phyloP scores from a whole-genome alignment of 805 yeast genomes.

The Brettanomyces anomalus region DNA sequence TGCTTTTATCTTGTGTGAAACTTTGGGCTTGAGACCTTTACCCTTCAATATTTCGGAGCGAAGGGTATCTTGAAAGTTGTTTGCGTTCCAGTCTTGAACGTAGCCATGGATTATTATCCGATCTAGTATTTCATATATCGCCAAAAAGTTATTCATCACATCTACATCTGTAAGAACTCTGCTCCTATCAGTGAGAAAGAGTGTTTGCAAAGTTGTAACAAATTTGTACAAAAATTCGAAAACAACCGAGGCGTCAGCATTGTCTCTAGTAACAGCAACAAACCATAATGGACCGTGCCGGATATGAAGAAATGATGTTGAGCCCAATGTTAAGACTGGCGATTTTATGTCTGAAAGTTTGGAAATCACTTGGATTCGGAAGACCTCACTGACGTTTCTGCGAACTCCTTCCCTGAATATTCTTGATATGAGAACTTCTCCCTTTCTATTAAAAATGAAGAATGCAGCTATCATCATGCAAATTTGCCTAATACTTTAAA shows the following conservation, averaged over 20 bases:
- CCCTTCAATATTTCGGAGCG: slow-evolving; percentile 5
- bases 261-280: slow-evolving; percentile 84
- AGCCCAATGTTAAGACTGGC: slow-evolving; percentile 78
- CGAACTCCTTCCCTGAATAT: slow-evolving; percentile 68
- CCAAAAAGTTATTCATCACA: slow-evolving; percentile 56
- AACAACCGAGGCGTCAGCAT: slow-evolving; percentile 73
- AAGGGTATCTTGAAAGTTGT: slow-evolving; percentile 25
- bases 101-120: slow-evolving; percentile 72
- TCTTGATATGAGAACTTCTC: slow-evolving; percentile 75
- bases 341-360: slow-evolving; percentile 44
- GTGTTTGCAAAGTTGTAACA: slow-evolving; percentile 39
- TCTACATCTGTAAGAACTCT: slow-evolving; percentile 33
- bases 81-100: slow-evolving; percentile 56
- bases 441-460: slow-evolving; percentile 61
- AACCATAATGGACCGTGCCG: slow-evolving; percentile 58
- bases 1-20: background rate
- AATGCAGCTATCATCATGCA: slow-evolving; percentile 70
- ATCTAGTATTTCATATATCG: slow-evolving; percentile 70
- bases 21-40: background rate
- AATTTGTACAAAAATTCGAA: slow-evolving; percentile 71
- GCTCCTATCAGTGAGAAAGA: slow-evolving; percentile 21
- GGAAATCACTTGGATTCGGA: slow-evolving; percentile 84
- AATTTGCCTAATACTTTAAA: too few relatives aligned
- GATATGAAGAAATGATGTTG: slow-evolving; percentile 82
- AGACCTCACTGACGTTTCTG: slow-evolving; percentile 75